phyloP scores from a whole-genome alignment of 2,329 filamentous ascomycete species.

The Beauveria sp. region DNA sequence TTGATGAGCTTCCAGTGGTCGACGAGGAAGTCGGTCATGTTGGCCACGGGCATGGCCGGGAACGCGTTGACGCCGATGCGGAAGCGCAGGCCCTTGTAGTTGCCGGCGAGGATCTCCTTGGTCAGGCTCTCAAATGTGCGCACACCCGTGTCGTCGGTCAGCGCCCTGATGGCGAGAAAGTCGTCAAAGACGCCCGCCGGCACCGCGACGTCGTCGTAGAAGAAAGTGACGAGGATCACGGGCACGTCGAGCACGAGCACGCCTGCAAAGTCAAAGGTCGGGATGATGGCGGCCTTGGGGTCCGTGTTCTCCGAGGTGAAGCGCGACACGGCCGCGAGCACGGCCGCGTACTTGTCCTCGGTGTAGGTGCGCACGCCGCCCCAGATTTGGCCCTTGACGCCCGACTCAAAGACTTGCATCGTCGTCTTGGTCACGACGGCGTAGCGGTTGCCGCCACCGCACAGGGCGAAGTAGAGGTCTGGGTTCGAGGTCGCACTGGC shows the following conservation, averaged over 20 bases:
- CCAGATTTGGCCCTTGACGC: slow-evolving; percentile 10
- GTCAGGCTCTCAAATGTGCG: slow-evolving; percentile 38
- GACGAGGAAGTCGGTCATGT: slow-evolving; percentile 16
- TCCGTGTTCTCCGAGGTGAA: slow-evolving; percentile 12
- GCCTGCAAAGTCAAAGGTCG: slow-evolving; percentile 12
- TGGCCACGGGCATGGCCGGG: slow-evolving; percentile 16
- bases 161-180: slow-evolving; percentile 41
- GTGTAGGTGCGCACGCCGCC: slow-evolving; percentile 13
- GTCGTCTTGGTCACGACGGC: slow-evolving; percentile 26
- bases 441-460: slow-evolving; percentile 41
- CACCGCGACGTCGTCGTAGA: slow-evolving; percentile 50
- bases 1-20: slow-evolving; percentile 12
- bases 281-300: slow-evolving; percentile 13
- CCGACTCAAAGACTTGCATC: slow-evolving; percentile 6
- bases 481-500: slow-evolving; percentile 27
- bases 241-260: slow-evolving; percentile 7
- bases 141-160: slow-evolving; percentile 37
- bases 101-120: slow-evolving; percentile 9
- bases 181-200: slow-evolving; percentile 47
- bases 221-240: slow-evolving; percentile 21
- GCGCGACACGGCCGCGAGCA: slow-evolving; percentile 9
- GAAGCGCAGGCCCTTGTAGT: slow-evolving; percentile 15
- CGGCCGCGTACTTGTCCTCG: slow-evolving; percentile 5
- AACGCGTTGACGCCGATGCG: slow-evolving; percentile 17
- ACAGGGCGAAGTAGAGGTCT: slow-evolving; percentile 37